These are phyloP conservation scores for Centrapalus pauciflorus DNA, from an alignment of 129 eudicot genomes.

Conservation along the genomic window DNA sequence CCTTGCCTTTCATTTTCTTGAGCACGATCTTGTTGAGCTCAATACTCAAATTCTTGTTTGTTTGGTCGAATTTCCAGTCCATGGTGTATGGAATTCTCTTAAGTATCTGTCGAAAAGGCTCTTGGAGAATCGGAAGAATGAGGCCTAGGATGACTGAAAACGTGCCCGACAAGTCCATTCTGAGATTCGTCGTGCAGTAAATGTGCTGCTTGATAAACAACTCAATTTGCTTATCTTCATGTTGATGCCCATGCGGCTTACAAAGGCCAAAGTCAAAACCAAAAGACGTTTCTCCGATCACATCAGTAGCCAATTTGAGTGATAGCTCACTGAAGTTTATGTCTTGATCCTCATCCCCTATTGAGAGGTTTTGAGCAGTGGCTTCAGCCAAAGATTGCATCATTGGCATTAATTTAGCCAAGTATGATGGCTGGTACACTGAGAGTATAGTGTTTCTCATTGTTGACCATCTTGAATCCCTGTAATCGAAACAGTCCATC, in stretches of 20 bases:
- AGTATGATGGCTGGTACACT: constrained; percentile 88
- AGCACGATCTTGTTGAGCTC: constrained; percentile 64
- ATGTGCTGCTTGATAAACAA: constrained; percentile 80
- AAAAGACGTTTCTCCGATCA: constrained; percentile 89
- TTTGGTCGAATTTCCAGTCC: constrained; percentile 75
- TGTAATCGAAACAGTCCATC: constrained; percentile 18
- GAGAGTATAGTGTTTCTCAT: constrained; percentile 92
- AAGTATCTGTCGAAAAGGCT: constrained; percentile 80
- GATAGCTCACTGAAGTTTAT: constrained; percentile 56
- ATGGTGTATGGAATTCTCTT: constrained; percentile 78
- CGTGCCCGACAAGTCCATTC: constrained; percentile 90
- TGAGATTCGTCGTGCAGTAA: constrained; percentile 78
- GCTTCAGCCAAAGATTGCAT: constrained; percentile 74
- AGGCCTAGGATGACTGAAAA: constrained; percentile 80
- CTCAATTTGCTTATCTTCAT: constrained; percentile 38
- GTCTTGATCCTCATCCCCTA: constrained; percentile 36
- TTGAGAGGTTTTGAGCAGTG: constrained; percentile 38
- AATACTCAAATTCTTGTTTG: constrained; percentile 50
- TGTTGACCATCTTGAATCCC: constrained; percentile 91
- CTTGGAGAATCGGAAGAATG: constrained; percentile 79
- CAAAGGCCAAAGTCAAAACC: constrained; percentile 88
- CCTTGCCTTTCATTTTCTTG: constrained; percentile 39
- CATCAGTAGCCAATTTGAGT: constrained; percentile 76
- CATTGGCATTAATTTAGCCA: constrained; percentile 70
- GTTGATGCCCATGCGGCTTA: constrained; percentile 30